phyloP scores from a whole-genome alignment of 768 basidiomycete genomes.

The Suillus subalutaceus region DNA sequence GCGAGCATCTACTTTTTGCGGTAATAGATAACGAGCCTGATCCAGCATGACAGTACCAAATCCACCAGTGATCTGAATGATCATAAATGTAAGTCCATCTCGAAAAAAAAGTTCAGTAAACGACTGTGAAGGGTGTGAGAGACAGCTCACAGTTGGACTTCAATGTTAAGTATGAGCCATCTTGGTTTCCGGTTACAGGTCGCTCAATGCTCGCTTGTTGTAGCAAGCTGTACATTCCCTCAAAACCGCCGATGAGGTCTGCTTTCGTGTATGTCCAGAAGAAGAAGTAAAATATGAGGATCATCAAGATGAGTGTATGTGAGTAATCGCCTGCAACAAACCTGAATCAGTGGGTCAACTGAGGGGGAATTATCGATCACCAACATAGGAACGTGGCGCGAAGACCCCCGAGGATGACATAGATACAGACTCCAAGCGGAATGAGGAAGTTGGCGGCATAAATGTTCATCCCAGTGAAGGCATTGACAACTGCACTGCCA shows the following conservation, averaged over 20 bases:
- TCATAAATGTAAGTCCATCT: conserved; percentile 22
- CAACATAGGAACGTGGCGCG: conserved; percentile 36
- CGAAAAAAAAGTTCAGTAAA: not conserved
- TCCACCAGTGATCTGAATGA: conserved; percentile 23
- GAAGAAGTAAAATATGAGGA: conserved; percentile 38
- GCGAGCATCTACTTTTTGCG: not conserved
- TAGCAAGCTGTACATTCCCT: conserved; percentile 39
- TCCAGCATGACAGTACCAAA: conserved; percentile 24
- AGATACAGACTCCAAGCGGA: conserved; percentile 43
- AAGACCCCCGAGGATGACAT: conserved; percentile 39
- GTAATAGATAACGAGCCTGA: conserved; percentile 9
- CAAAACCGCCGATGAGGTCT: conserved; percentile 41
- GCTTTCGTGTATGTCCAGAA: conserved; percentile 34
- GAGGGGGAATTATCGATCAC: conserved; percentile 1
- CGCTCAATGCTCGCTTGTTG: conserved; percentile 24
- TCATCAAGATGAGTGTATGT: conserved; percentile 41
- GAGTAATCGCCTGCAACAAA: conserved; percentile 27
- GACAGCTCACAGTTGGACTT: conserved; percentile 28
- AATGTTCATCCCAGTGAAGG: conserved; percentile 43
- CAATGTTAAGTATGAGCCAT: conserved; percentile 42
- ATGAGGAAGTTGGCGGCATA: conserved; percentile 43
- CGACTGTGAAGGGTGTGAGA: not conserved
- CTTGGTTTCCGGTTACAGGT: conserved; percentile 39
- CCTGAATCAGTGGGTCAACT: conserved; percentile 5
- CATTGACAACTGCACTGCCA: conserved; percentile 40